phyloP scores from a whole-genome alignment of 805 yeast genomes.

The Ogataea methanolica region DNA sequence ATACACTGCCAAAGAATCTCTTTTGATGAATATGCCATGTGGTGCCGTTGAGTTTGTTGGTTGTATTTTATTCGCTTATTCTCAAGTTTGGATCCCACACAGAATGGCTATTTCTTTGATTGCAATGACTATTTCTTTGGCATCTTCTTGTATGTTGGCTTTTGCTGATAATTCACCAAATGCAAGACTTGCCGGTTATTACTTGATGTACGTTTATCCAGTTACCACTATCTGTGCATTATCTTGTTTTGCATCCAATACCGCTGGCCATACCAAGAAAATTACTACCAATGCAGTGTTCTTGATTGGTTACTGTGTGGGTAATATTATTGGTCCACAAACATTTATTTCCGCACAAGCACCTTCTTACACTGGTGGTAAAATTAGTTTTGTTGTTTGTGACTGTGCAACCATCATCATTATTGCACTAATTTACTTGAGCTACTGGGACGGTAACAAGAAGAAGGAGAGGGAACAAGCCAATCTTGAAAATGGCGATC shows the following conservation, averaged over 20 bases:
- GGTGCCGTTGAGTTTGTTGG: slow-evolving; percentile 31
- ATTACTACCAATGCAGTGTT: slow-evolving; percentile 47
- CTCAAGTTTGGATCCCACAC: slow-evolving; percentile 21
- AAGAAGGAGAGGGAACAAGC: slow-evolving; percentile 27
- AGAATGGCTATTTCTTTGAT: slow-evolving; percentile 19
- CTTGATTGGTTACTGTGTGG: slow-evolving; percentile 59
- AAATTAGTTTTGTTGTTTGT: slow-evolving; percentile 45
- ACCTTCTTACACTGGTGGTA: slow-evolving; percentile 54
- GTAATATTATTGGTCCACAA: slow-evolving; percentile 68
- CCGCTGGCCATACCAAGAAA: slow-evolving; percentile 58
- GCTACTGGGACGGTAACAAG: slow-evolving; percentile 34
- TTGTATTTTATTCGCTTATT: slow-evolving; percentile 27
- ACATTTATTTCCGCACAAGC: slow-evolving; percentile 52
- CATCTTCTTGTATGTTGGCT: slow-evolving; percentile 30
- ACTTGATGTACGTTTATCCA: slow-evolving; percentile 22
- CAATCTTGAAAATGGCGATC: slow-evolving; percentile 16
- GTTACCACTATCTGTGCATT: slow-evolving; percentile 24
- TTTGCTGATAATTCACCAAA: slow-evolving; percentile 10
- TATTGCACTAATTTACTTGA: slow-evolving; percentile 18
- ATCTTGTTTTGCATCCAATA: slow-evolving; percentile 31
- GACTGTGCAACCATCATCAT: slow-evolving; percentile 20
- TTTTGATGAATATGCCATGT: slow-evolving; percentile 24
- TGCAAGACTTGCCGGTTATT: slow-evolving; percentile 27
- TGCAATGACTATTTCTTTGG: slow-evolving; percentile 11
- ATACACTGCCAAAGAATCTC: slow-evolving; percentile 6